phyloP scores from a whole-genome alignment of 2,329 filamentous ascomycete genomes.

The Fusarium sp. region DNA sequence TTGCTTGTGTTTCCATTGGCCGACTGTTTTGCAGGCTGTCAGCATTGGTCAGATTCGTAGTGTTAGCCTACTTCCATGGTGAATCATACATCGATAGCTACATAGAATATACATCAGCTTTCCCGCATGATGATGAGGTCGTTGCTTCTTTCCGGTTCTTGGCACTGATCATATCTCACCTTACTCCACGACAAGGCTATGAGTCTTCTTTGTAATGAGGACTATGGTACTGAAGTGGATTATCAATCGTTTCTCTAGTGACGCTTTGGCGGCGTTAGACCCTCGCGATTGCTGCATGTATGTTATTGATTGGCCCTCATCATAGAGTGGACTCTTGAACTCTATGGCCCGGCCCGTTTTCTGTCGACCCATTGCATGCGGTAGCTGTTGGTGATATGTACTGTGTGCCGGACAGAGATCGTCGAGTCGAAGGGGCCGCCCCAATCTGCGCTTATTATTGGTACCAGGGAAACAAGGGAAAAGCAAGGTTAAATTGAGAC shows the following conservation, averaged over 20 bases:
- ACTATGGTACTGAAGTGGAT: not conserved
- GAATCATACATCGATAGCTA: not conserved
- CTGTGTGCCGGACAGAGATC: conserved; percentile 8
- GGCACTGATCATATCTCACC: not conserved
- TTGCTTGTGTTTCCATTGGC: not conserved
- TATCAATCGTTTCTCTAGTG: not conserved
- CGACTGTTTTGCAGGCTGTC: not conserved
- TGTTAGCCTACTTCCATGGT: not conserved
- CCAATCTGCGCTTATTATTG: conserved; percentile 17
- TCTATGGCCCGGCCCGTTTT: conserved; percentile 42
- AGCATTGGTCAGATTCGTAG: not conserved
- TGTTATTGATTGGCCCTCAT: conserved; percentile 2
- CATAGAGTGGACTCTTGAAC: conserved; percentile 30
- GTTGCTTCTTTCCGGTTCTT: not conserved
- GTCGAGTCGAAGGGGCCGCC: conserved; percentile 20
- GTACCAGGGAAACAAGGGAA: not conserved
- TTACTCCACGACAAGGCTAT: not conserved
- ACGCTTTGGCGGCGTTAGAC: not conserved
- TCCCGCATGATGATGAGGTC: not conserved
- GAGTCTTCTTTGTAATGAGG: not conserved
- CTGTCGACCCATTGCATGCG: conserved; percentile 31
- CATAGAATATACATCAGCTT: not conserved
- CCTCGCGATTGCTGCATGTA: not conserved
- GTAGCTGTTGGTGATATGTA: conserved; percentile 15
- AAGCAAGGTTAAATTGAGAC: conserved; percentile 1